phyloP scores from a whole-genome alignment of 2,329 filamentous ascomycete species.

The Fusarium miscanthi region DNA sequence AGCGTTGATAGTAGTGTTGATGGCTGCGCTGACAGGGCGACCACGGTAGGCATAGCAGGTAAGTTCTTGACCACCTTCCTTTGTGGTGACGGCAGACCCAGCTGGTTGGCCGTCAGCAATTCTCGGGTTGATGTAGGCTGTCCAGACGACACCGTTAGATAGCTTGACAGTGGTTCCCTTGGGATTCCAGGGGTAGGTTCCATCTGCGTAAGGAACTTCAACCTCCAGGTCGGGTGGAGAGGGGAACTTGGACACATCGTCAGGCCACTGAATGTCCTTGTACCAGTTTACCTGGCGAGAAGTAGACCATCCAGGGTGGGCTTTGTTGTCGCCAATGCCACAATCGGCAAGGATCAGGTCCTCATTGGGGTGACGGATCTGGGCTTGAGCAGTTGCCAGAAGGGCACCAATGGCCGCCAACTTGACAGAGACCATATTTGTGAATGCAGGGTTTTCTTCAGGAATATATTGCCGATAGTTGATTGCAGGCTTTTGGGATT shows the following conservation, averaged over 20 bases:
- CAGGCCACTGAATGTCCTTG: conserved; percentile 52
- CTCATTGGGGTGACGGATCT: conserved; percentile 47
- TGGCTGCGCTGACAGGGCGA: conserved; percentile 52
- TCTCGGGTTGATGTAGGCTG: conserved; percentile 55
- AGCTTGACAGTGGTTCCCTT: conserved; percentile 53
- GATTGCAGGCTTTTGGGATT: not conserved
- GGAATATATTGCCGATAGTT: not conserved
- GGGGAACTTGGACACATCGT: conserved; percentile 50
- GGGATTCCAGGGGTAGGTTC: conserved; percentile 54
- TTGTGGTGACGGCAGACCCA: conserved; percentile 54
- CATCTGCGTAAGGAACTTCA: conserved; percentile 53
- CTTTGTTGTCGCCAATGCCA: conserved; percentile 56
- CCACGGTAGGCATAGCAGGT: conserved; percentile 57
- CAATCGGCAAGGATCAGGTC: conserved; percentile 57
- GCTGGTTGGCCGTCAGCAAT: conserved; percentile 55
- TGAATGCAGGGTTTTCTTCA: not conserved
- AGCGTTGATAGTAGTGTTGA: conserved; percentile 53
- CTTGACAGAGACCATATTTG: conserved; percentile 43
- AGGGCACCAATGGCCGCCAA: conserved; percentile 42
- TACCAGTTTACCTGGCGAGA: conserved; percentile 60
- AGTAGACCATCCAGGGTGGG: conserved; percentile 55
- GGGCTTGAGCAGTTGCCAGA: conserved; percentile 31
- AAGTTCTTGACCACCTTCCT: conserved; percentile 53
- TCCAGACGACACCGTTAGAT: conserved; percentile 55
- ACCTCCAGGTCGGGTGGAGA: conserved; percentile 53